phyloP scores from a whole-genome alignment of 1,139 yeast genomes.

The Lodderomyces jiufengensis region DNA sequence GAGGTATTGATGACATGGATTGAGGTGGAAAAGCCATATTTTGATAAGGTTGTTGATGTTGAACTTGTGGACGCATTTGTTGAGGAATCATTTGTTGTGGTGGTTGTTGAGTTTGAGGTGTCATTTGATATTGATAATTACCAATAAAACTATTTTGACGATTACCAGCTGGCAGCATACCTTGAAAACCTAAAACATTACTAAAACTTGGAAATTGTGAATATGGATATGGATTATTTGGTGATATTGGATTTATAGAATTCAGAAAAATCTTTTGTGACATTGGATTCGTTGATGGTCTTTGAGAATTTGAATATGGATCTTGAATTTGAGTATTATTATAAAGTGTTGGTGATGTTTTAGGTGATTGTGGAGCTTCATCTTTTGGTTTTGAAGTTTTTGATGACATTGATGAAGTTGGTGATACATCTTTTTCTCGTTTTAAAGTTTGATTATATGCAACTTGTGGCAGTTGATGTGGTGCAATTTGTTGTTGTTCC shows the following conservation, averaged over 20 bases:
- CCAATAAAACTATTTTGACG: conserved; percentile 12
- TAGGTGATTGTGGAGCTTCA: conserved; percentile 45
- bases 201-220: conserved; percentile 11
- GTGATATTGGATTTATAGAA: conserved; percentile 10
- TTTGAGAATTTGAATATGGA: conserved; percentile 9
- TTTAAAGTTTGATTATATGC: conserved; percentile 5
- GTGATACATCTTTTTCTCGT: conserved; percentile 21
- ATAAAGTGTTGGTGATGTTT: conserved; percentile 33
- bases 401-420: conserved; percentile 37
- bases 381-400: conserved; percentile 26
- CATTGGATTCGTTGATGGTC: conserved; percentile 9
- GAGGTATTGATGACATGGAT: conserved; percentile 4
- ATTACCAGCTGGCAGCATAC: conserved; percentile 9
- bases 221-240: conserved; percentile 13
- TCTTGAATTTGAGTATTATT: conserved; percentile 13
- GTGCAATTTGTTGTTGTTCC: conserved; percentile 3
- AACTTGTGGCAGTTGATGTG: conserved; percentile 3
- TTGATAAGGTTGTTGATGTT: conserved; percentile 5
- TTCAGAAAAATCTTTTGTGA: conserved; percentile 11
- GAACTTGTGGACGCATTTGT: conserved; percentile 6
- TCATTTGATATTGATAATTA: conserved; percentile 11
- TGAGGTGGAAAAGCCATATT: too few relatives aligned
- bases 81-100: conserved; percentile 12
- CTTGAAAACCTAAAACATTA: conserved; percentile 7
- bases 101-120: conserved; percentile 8